Base-by-base conservation (phyloP, 768 basidiomycete species). In the Trametes cubensis region DNA sequence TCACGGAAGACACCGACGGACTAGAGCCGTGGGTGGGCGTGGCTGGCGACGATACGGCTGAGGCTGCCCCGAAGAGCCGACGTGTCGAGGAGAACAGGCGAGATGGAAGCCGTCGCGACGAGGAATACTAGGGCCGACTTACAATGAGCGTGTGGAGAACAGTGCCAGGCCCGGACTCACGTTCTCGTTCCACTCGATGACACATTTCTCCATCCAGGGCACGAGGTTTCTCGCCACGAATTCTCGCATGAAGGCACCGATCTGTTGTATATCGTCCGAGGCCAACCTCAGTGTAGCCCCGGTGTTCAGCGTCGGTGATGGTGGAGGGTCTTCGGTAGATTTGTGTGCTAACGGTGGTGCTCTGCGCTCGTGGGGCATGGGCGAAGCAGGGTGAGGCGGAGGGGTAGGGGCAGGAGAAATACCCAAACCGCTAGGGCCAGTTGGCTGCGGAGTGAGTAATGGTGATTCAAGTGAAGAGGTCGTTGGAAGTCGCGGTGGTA, bases 191-290 rank as follows among this genome's bases (percentile, higher is more conserved):
- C 95, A 96, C 65, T 96, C 92, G 48, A 93, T 67, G 6, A 95
- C 90, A 73, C 88, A 89, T 69, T 89, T 92, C 76, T 98, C 96
- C 93, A 98, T 95, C 92, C 92, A 98, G 0, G 95, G 95, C 3
- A 98, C 73, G 47, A 98, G 75, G 70, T 91, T 95, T 86, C 91
- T 93, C 13, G 88, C 86, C 4, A 93, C 80, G 67, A 98, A 89
- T 73, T 97, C 95, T 47, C 94, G 83, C 11, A 92, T 82, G 68
- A 98, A 94, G 55, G 85, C 83, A 0, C 86, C 86, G 6, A 87
- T 83, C 66, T 85, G 83, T 55, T 88, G 83, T 15, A 93, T 89
- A 75, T 96, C 94, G 49, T 77, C 75, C 67, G 93, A 86, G 10
- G 77, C 79, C 77, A 95, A 77, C 34, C 77, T 74, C 41, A 93